Evolutionary conservation across 495 filamentous ascomycete genomes (phyloP), one percentile per base, ranked within the genome.

Genomic region (Aspergillus nanangensis): DNA sequence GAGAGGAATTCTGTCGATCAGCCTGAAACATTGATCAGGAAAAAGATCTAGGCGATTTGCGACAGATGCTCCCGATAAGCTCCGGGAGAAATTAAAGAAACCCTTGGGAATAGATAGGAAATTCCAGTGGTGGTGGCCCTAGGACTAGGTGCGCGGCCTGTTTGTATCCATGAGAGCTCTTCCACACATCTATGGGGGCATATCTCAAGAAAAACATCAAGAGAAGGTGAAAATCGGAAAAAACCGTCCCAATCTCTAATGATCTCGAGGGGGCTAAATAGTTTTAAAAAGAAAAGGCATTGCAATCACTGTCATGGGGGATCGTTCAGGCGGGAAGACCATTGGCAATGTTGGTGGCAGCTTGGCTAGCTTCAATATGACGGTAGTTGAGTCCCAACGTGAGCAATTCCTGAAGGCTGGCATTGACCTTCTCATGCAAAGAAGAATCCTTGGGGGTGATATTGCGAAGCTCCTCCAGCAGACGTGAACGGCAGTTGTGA

Each of bases 391-490:
- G 39, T 11, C 70, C 67, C 9, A 74, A 53, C 14, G 70, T 72
- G 47, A 67, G 70, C 19, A 74, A 53, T 41, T 74, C 70, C 57
- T 74, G 69, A 40, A 74, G 63, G 51, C 69, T 66, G 43, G 70
- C 69, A 51, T 74, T 74, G 51, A 71, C 69, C 60, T 70, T 70
- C 48, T 74, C 70, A 37, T 74, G 70, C 61, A 67, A 63, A 9
- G 64, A 55, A 9, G 57, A 65, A 41, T 74, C 67, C 61, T 70
- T 64, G 5, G 70, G 70, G 9, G 47, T 62, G 51, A 71, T 72
- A 40, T 54, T 69, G 57, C 42, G 44, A 13, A 74, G 53, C 34
- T 74, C 62, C 44, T 72, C 67, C 15, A 74, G 57, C 31, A 74
- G 56, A 11, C 69, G 66, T 1, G 61, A 47, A 41, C 68, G 70